Evolutionary conservation across 2,329 filamentous ascomycete genomes (phyloP), one percentile per base, ranked within the genome.

Genomic region (Cladophialophora exuberans): DNA sequence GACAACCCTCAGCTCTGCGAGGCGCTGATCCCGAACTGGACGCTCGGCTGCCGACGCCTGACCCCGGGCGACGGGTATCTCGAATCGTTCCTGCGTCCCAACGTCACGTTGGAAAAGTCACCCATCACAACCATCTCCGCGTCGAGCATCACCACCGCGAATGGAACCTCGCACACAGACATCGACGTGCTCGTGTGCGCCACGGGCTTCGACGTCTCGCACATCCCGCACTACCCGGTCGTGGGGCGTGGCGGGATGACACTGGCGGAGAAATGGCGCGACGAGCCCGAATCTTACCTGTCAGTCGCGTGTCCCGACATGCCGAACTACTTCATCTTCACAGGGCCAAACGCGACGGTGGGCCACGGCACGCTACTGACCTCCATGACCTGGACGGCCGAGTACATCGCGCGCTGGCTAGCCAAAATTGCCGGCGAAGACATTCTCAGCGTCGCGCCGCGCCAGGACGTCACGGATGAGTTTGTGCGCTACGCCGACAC

Each of bases 11-110:
- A 62, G 1, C 55, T 68, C 2, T 58, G 56, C 28, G 57, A 62
- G 2, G 43, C 56, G 18, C 57, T 64, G 23, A 63, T 63, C 15
- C 69, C 67, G 1, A 56, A 63, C 1, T 68, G 63, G 53, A 51
- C 54, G 9, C 54, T 67, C 5, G 78, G 77, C 1, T 81, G 78
- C 52, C 69, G 77, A 7, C 70, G 79, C 2, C 60, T 79, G 15
- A 80, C 79, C 0, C 79, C 79, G 0, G 79, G 78, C 0, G 75
- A 76, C 20, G 78, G 79, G 0, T 82, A 79, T 61, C 72, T 82
- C 6, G 76, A 81, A 62, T 75, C 79, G 2, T 65, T 79, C 5
- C 66, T 68, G 3, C 47, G 74, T 17, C 65, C 68, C 0, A 79
- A 76, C 56, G 72, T 72, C 1, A 50, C 56, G 7, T 51, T 69